Base-by-base conservation (phyloP, 345 rosid genomes). In the Passiflora organensis region DNA sequence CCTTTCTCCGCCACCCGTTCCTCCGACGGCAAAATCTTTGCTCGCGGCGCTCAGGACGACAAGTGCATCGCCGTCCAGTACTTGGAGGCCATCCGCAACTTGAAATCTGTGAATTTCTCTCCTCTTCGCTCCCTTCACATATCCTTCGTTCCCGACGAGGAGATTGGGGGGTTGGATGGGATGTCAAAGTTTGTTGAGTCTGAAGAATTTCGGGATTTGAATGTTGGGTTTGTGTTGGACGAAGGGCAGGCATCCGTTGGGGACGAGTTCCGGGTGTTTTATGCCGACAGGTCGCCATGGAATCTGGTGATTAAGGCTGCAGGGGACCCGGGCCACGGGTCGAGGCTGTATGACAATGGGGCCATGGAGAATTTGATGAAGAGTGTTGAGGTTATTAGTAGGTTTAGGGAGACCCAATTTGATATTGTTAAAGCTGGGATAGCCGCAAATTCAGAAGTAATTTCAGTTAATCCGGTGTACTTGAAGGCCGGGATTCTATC, bases 291-390 rank as follows among this genome's bases (percentile, higher is more conserved):
- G 53, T 59, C 83, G 25, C 91, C 93, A 0, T 86, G 86, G 96
- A 2, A 70, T 1, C 48, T 88, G 23, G 63, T 73, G 6, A 77
- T 88, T 10, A 60, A 58, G 75, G 93, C 95, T 2, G 39, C 11
- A 1, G 96, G 98, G 2, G 54, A 36, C 0, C 95, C 98, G 0
- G 98, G 93, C 0, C 96, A 91, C 47, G 98, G 95, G 0, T 82
- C 96, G 4, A 81, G 69, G 64, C 73, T 91, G 77, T 88, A 79
- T 44, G 95, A 88, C 55, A 78, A 91, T 38, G 67, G 85, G 32
- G 93, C 95, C 1, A 72, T 78, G 89, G 98, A 88, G 84, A 91
- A 88, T 78, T 56, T 91, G 72, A 86, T 88, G 95, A 82, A 84
- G 80, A 86, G 86, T 47, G 66, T 86, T 9, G 99, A 91, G 41